These are phyloP conservation scores for Pyrenochaeta sp. DNA, from an alignment of 2,329 filamentous ascomycete species.

Conservation along the genomic window DNA sequence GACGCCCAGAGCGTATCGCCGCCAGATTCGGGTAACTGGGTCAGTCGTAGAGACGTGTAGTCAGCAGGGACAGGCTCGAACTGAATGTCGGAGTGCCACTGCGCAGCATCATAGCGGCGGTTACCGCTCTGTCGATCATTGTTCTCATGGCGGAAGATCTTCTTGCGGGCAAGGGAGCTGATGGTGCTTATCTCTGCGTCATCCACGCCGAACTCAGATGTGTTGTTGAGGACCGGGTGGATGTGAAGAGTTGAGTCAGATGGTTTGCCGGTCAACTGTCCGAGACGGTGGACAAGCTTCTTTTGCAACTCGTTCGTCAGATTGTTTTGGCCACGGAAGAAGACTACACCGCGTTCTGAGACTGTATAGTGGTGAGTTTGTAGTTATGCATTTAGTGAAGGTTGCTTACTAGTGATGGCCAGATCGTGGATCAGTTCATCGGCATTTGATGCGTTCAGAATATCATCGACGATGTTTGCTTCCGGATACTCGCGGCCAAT, in stretches of 20 bases:
- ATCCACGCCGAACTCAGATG: conserved; percentile 33
- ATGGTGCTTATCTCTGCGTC: conserved; percentile 51
- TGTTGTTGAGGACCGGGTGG: conserved; percentile 59
- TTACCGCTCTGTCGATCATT: conserved; percentile 36
- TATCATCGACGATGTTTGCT: conserved; percentile 65
- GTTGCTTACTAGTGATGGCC: conserved; percentile 51
- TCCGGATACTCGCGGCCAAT: conserved; percentile 70
- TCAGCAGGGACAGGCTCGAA: conserved; percentile 72
- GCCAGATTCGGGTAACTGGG: conserved; percentile 30
- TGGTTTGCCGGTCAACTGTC: conserved; percentile 57
- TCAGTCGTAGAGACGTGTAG: conserved; percentile 67
- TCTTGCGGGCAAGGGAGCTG: conserved; percentile 39
- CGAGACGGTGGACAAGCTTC: conserved; percentile 60
- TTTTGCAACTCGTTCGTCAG: conserved; percentile 62
- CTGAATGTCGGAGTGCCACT: conserved; percentile 69
- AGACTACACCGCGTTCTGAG: conserved; percentile 62
- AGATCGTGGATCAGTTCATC: conserved; percentile 72
- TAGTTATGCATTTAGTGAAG: background rate
- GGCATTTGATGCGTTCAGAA: conserved; percentile 68
- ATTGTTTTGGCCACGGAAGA: conserved; percentile 62
- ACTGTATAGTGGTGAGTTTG: conserved; percentile 3
- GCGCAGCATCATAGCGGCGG: conserved; percentile 54
- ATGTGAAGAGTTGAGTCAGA: conserved; percentile 66
- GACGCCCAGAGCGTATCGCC: conserved; percentile 56
- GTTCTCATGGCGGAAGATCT: conserved; percentile 29